Conservation (phyloP, 208 protist species). For the Leishmania braziliensis region DNA sequence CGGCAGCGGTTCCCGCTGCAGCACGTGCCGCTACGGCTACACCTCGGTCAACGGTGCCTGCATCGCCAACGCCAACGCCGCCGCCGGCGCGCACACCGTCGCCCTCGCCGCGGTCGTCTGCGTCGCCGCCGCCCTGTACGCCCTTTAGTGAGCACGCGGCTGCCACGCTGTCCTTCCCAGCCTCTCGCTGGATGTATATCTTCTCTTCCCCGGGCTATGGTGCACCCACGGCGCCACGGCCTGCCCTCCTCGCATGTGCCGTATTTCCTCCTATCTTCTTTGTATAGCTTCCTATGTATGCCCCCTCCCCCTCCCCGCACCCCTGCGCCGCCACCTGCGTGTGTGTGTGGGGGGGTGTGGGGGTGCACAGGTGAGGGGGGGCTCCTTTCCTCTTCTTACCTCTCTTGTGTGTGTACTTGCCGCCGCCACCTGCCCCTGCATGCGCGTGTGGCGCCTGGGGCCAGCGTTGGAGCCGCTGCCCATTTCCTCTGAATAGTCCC, state of each 20-base stretch:
- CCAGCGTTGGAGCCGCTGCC: too few species aligned
- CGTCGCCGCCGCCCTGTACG: constrained; percentile 5
- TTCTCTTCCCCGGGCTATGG: neutral
- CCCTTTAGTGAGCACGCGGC: constrained; percentile 6
- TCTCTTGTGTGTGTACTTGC: too few species aligned
- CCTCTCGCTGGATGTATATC: neutral
- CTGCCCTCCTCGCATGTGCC: neutral
- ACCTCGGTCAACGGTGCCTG: neutral
- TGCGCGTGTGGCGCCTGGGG: too few species aligned
- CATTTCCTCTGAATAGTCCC: too few species aligned
- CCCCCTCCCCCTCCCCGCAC: neutral
- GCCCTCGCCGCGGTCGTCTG: constrained; percentile 5
- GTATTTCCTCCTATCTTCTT: neutral
- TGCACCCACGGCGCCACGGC: neutral
- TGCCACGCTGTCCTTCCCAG: neutral
- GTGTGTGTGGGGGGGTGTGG: neutral
- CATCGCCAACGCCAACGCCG: neutral
- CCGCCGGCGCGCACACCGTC: constrained; percentile 1
- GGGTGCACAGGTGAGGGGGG: too few species aligned
- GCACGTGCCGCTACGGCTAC: neutral
- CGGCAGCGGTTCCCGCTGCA: neutral
- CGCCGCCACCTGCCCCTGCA: too few species aligned
- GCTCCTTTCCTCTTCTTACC: too few species aligned
- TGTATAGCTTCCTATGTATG: neutral
- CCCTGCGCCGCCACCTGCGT: neutral